Conservation (phyloP, 2,329 filamentous ascomycete genomes). For the Fonsecaea nubica region DNA sequence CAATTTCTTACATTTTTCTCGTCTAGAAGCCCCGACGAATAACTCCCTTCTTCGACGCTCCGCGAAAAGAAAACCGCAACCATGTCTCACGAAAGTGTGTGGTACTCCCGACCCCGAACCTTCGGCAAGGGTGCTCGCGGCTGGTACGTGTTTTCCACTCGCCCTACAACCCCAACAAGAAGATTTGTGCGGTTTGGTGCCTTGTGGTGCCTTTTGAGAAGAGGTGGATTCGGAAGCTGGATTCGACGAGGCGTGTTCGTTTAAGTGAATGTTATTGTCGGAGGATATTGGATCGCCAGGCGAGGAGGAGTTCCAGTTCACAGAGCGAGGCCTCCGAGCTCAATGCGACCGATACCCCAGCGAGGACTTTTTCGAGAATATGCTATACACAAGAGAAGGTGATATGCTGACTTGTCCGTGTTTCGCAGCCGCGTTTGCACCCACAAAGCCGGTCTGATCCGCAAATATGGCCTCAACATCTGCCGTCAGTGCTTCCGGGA, state of each 20-base stretch:
- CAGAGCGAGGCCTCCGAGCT: neutral
- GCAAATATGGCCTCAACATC: constrained; percentile 94
- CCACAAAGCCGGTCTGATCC: constrained; percentile 98
- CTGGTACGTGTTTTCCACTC: constrained; percentile 39
- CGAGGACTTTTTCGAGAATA: too few relatives aligned
- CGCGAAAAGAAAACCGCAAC: constrained; percentile 52
- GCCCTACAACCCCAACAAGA: neutral
- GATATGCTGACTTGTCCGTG: constrained; percentile 35
- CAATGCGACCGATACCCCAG: neutral
- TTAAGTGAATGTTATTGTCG: neutral
- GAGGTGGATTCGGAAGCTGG: neutral
- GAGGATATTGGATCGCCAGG: neutral
- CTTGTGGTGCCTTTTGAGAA: neutral
- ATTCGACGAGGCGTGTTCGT: neutral
- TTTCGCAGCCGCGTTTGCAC: constrained; percentile 76
- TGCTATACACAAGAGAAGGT: neutral
- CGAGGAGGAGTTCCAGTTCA: neutral
- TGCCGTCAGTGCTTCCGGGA: constrained; percentile 75
- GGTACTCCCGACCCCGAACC: constrained; percentile 95
- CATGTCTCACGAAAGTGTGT: constrained; percentile 95
- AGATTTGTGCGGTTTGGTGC: neutral
- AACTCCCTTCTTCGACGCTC: neutral
- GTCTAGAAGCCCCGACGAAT: neutral
- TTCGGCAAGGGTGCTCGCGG: constrained; percentile 42
- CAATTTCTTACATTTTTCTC: constrained; percentile 15